phyloP scores from a whole-genome alignment of 495 filamentous ascomycete genomes.

The Neurospora discreta region DNA sequence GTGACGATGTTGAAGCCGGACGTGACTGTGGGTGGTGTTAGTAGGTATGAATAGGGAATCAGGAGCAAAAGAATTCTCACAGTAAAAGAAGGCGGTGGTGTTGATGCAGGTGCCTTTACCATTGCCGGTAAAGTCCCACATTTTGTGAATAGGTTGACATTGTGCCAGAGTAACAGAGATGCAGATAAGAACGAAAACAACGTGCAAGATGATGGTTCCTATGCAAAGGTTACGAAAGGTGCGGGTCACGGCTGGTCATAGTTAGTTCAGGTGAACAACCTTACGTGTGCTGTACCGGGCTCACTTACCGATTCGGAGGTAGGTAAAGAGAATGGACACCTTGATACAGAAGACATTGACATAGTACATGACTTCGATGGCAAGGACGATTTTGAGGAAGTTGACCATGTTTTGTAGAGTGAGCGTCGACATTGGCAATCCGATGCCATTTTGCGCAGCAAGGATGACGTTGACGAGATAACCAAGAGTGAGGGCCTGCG shows the following conservation, averaged over 20 bases:
- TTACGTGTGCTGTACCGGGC: neutral
- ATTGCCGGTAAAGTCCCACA: constrained; percentile 33
- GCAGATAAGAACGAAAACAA: constrained; percentile 26
- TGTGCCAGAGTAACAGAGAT: constrained; percentile 30
- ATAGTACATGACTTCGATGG: constrained; percentile 37
- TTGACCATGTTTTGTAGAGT: constrained; percentile 18
- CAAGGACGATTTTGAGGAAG: constrained; percentile 27
- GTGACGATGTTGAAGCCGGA: constrained; percentile 40
- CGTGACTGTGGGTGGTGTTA: constrained; percentile 22
- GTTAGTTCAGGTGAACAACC: neutral
- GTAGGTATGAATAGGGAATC: neutral
- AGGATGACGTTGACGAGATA: constrained; percentile 25
- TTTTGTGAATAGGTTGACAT: constrained; percentile 32
- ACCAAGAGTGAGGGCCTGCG: constrained; percentile 21
- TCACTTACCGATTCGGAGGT: constrained; percentile 35
- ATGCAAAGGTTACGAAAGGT: constrained; percentile 22
- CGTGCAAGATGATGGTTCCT: constrained; percentile 26
- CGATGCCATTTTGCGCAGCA: constrained; percentile 17
- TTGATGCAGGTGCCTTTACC: constrained; percentile 34
- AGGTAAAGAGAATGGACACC: constrained; percentile 36
- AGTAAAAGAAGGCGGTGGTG: constrained; percentile 39
- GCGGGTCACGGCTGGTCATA: constrained; percentile 13
- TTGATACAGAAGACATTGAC: constrained; percentile 29
- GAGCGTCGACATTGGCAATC: constrained; percentile 19
- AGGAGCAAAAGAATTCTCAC: constrained; percentile 13